Base-by-base conservation (phyloP, 768 basidiomycete genomes). In the Suillus bovinus region DNA sequence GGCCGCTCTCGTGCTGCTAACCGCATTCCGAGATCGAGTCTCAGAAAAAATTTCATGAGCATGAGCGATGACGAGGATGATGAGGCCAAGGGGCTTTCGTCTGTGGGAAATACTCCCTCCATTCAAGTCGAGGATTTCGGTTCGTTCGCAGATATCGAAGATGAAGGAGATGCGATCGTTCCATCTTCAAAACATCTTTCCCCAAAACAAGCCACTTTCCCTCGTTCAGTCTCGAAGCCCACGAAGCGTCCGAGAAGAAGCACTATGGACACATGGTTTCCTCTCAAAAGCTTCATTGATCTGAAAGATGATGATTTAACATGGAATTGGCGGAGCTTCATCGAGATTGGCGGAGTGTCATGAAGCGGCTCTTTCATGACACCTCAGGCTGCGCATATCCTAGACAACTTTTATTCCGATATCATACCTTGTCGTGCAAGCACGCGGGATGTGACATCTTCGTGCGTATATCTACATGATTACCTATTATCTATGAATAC, bases 61-160 rank as follows among this genome's bases (percentile, higher is more conserved):
- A 83, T 87, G 81, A 82, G 78, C 58, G 88, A 89, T 66, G 86
- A 88, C 63, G 87, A 87, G 27, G 82, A 82, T 55, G 82, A 81
- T 5, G 79, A 74, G 10, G 57, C 66, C 33, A 61, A 47, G 16
- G 61, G 62, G 3, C 42, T 33, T 62, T 31, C 20, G 52, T 67
- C 36, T 57, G 31, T 27, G 60, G 44, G 17, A 62, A 59, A 46
- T 63, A 66, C 33, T 58, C 62, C 49, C 62, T 67, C 9, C 38
- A 11, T 61, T 65, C 68, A 56, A 54, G 38, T 57, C 31, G 73
- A 73, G 17, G 74, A 74, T 52, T 36, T 59, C 42, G 67, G 66
- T 9, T 61, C 62, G 5, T 66, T 75, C 47, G 72, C 76, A 66
- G 67, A 71, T 29, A 69, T 68, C 27, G 78, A 79, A 39, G 70